Base-by-base conservation (phyloP, 768 basidiomycete genomes). In the Trametes meyenii region DNA sequence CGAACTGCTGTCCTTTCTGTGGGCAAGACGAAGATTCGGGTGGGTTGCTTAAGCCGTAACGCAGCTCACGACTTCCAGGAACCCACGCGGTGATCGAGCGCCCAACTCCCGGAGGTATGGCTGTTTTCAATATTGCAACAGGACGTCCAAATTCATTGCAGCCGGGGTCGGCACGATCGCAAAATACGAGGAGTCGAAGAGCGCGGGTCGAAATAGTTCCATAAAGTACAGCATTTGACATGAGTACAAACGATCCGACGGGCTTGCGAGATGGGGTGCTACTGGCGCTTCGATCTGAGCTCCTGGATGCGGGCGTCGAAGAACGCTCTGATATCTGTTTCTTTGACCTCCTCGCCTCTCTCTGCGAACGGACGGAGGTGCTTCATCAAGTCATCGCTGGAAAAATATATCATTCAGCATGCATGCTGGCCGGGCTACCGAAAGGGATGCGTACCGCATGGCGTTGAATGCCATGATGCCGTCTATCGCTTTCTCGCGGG, bases 391-490 rank as follows among this genome's bases (percentile, higher is more conserved):
- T 86, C 82, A 66, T 94, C 90, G 61, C 91, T 92, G 63, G 17
- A 48, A 51, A n/a, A 12, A 12, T 13, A 40, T 33, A 3, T 64
- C 26, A 66, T 33, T 8, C 35, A 8, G 38, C 63, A 12, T 42
- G 48, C 13, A 29, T 48, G 16, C 5, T 11, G 19, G 1, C 7
- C 17, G 21, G 14, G 38, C 3, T 16, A 24, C n/a, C 0, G 2
- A 0, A 17, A 4, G 35, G 38, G n/a, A 19, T 21, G 73, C 83
- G 53, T 64, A 92, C 92, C 89, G 81, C 90, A 94, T 88, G 58
- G 82, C 78, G 66, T 93, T 92, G 75, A 90, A 94, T 5, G 90
- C 92, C 58, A 85, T 83, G 23, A 94, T 92, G 0, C 92, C 89
- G 66, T 94, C 89, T 57, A 94, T 83, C 5, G 91, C 90, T 56